phyloP scores from a whole-genome alignment of 2,329 filamentous ascomycete species.

The Curvularia sp. region DNA sequence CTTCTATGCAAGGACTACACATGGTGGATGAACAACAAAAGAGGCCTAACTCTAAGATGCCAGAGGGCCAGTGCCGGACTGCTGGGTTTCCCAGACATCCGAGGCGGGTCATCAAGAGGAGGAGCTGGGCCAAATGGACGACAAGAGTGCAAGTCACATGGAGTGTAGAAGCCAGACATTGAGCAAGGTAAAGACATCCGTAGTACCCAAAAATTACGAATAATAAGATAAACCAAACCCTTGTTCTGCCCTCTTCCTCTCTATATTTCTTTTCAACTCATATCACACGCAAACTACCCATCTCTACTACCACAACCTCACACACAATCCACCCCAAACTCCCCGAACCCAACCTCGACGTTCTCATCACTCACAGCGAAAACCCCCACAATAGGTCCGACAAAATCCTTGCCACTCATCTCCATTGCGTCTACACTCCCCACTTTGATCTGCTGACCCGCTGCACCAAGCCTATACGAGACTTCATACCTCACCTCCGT shows the following conservation, averaged over 20 bases:
- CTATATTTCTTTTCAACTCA: background rate
- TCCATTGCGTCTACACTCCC: constrained; percentile 14
- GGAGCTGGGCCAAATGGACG: background rate
- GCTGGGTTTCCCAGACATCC: background rate
- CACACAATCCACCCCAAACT: background rate
- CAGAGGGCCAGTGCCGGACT: background rate
- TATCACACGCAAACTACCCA: too few relatives aligned
- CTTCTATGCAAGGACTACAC: background rate
- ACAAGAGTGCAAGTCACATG: background rate
- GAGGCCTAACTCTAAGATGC: background rate
- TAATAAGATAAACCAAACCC: background rate
- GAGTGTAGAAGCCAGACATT: background rate
- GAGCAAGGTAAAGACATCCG: background rate
- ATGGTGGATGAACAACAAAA: background rate
- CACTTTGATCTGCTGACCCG: background rate
- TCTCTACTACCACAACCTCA: background rate
- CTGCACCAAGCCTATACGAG: constrained; percentile 5
- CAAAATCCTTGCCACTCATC: constrained; percentile 23
- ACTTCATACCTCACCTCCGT: constrained; percentile 16
- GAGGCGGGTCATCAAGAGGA: background rate
- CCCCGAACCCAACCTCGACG: background rate
- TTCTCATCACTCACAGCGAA: constrained; percentile 8
- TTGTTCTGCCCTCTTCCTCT: background rate
- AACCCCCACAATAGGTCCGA: constrained; percentile 24
- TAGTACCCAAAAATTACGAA: background rate